phyloP scores from a whole-genome alignment of 106 monocot genomes.

The Chionographis japonica region DNA sequence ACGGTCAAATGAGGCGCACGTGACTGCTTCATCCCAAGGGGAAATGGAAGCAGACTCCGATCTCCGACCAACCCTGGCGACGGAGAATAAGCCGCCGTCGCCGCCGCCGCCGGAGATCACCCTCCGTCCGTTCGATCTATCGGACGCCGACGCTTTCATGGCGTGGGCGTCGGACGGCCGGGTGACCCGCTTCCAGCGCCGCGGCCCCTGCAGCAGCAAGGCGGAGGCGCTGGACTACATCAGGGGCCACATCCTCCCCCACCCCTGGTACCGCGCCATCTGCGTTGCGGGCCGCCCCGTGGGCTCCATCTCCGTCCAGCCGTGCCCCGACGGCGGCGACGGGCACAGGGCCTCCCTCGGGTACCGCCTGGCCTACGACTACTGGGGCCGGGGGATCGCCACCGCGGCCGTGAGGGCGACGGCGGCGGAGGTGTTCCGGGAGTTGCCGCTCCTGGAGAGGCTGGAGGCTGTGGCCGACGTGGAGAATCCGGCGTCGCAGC shows the following conservation, averaged over 20 bases:
- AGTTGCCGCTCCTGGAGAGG: conserved; percentile 22
- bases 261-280: conserved; percentile 56
- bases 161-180: conserved; percentile 39
- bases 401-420: conserved; percentile 25
- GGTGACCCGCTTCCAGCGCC: conserved; percentile 31
- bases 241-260: conserved; percentile 20
- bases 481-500: conserved; percentile 21
- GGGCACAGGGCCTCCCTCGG: conserved; percentile 5
- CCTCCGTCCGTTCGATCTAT: conserved; percentile 17
- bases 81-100: not conserved
- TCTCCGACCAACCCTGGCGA: too few relatives aligned
- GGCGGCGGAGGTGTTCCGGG: conserved; percentile 5
- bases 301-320: conserved; percentile 35
- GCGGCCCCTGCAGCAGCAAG: conserved; percentile 15
- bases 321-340: not conserved
- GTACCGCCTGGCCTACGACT: conserved; percentile 12
- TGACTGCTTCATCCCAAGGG: too few relatives aligned
- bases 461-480: conserved; percentile 20
- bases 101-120: conserved; percentile 5
- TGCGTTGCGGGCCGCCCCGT: conserved; percentile 32
- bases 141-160: conserved; percentile 39
- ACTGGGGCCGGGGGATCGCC: conserved; percentile 31
- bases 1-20: too few relatives aligned
- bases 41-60: too few relatives aligned
- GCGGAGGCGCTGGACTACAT: conserved; percentile 39